A percentile compares a stretch with the other conserved stretches of the same genome.
These are phyloP conservation scores for Camelina hispida DNA, from an alignment of 345 rosid genomes.

Conservation along the genomic window DNA sequence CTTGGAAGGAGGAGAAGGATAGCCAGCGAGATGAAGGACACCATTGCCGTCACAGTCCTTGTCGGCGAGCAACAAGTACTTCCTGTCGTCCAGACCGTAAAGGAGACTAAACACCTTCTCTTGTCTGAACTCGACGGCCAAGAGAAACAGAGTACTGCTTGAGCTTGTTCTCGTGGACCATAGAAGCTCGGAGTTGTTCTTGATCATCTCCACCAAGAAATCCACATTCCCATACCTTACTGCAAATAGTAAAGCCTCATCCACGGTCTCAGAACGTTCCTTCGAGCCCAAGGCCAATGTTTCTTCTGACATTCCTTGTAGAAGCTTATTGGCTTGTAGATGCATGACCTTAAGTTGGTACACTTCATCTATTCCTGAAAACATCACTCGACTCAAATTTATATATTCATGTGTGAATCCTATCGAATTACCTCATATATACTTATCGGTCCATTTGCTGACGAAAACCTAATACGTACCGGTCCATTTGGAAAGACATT, in stretches of 20 bases:
- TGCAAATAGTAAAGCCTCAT: slow-evolving; percentile 43
- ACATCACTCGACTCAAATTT: background rate
- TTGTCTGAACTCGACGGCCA: slow-evolving; percentile 44
- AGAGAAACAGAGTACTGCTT: slow-evolving; percentile 41
- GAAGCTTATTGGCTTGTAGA: slow-evolving; percentile 40
- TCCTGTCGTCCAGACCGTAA: slow-evolving; percentile 36
- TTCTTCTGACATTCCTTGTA: slow-evolving; percentile 37
- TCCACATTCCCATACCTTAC: slow-evolving; percentile 39
- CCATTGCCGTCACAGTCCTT: slow-evolving; percentile 32
- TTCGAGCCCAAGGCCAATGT: slow-evolving; percentile 25
- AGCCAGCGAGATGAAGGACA: slow-evolving; percentile 45
- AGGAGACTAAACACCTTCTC: slow-evolving; percentile 45
- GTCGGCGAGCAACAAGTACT: slow-evolving; percentile 28
- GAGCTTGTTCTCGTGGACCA: slow-evolving; percentile 37
- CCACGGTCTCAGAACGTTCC: slow-evolving; percentile 35
- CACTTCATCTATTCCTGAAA: slow-evolving; percentile 39
- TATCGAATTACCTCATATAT: background rate
- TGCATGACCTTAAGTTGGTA: slow-evolving; percentile 39
- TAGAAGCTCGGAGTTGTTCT: slow-evolving; percentile 41
- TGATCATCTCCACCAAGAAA: slow-evolving; percentile 41
- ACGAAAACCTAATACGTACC: slow-evolving; percentile 16
- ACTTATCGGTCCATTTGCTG: background rate
- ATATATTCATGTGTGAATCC: background rate
- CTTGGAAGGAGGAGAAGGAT: slow-evolving; percentile 29
- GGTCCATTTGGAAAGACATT: slow-evolving; percentile 30